A percentile compares a stretch with the other conserved stretches of the same genome.
phyloP scores from a whole-genome alignment of 192 early-diverging fungal genomes.

The Paraglomus occultum region DNA sequence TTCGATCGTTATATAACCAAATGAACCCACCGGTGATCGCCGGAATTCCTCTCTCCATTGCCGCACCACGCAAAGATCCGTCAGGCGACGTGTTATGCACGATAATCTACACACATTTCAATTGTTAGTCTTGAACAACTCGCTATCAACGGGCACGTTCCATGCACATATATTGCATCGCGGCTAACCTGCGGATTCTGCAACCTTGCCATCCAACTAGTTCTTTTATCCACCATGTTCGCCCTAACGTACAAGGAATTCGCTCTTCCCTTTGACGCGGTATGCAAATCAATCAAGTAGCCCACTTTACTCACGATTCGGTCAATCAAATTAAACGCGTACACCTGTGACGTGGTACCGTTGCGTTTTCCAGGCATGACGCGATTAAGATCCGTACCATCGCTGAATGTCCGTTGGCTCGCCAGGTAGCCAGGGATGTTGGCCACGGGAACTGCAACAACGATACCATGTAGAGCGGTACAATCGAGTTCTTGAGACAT shows the following conservation, averaged over 20 bases:
- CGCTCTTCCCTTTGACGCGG: constrained; percentile 78
- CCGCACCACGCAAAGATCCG: constrained; percentile 84
- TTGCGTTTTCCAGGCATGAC: constrained; percentile 76
- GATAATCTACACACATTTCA: constrained; percentile 48
- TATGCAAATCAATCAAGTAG: constrained; percentile 87
- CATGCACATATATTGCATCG: background rate
- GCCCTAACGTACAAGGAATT: constrained; percentile 88
- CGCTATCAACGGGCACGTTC: too few species aligned
- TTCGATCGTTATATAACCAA: too few species aligned
- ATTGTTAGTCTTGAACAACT: background rate
- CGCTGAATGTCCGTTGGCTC: constrained; percentile 76
- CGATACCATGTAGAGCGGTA: constrained; percentile 70
- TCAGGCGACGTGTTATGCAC: constrained; percentile 63
- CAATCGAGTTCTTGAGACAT: constrained; percentile 74
- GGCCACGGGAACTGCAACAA: constrained; percentile 86
- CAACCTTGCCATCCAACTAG: constrained; percentile 73
- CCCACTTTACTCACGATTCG: constrained; percentile 79
- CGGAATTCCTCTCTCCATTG: constrained; percentile 68
- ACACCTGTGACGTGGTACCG: constrained; percentile 81
- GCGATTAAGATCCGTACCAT: constrained; percentile 88
- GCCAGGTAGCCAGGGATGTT: constrained; percentile 84
- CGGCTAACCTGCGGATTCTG: constrained; percentile 78
- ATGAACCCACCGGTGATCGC: constrained; percentile 65
- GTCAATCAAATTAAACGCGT: constrained; percentile 76
- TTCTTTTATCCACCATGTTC: constrained; percentile 76